Conservation (phyloP, 345 rosid genomes). For the Corchorus capsularis region DNA sequence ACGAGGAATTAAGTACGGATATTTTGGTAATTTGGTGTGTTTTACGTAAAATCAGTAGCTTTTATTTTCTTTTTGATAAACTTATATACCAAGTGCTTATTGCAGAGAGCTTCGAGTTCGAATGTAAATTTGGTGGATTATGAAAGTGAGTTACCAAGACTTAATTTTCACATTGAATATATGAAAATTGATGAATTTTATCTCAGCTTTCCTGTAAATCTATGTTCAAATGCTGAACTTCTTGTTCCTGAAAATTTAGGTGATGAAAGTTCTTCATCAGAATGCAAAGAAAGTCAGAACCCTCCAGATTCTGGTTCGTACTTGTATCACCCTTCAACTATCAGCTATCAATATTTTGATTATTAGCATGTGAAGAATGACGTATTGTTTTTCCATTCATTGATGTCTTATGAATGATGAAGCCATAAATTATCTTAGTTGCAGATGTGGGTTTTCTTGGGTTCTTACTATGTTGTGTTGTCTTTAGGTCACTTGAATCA, state of each 20-base stretch:
- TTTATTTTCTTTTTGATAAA: background rate
- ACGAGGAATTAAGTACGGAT: constrained; percentile 44
- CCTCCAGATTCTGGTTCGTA: constrained; percentile 41
- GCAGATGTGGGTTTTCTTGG: constrained; percentile 12
- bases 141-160: constrained; percentile 45
- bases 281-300: constrained; percentile 36
- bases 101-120: constrained; percentile 41
- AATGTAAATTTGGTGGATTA: constrained; percentile 49
- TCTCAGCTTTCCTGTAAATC: background rate
- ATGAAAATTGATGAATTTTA: background rate
- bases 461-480: background rate
- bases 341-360: constrained; percentile 1
- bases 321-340: constrained; percentile 9
- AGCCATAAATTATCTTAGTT: constrained; percentile 4
- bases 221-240: constrained; percentile 3
- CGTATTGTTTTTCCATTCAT: background rate
- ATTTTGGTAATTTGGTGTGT: constrained; percentile 43
- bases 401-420: background rate
- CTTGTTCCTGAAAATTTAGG: constrained; percentile 39
- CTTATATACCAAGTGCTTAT: constrained; percentile 15
- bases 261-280: constrained; percentile 46
- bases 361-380: background rate
- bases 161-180: background rate
- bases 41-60: background rate
- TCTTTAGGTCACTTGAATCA: constrained; percentile 33